phyloP scores from a whole-genome alignment of 1,284 basidiomycete species.

The Pholiota adiposa region DNA sequence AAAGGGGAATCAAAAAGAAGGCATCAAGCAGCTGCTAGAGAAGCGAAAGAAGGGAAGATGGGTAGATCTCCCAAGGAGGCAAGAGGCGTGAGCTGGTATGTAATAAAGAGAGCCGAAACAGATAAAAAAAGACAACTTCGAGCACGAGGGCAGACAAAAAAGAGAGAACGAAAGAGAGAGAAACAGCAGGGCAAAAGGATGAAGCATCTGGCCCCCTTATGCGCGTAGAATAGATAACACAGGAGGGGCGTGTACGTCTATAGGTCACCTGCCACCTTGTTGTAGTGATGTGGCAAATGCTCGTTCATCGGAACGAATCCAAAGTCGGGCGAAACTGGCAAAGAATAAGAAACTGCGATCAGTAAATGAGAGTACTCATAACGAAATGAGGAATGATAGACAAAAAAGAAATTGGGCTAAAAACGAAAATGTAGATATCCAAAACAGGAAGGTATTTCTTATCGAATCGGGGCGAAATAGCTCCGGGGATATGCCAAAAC shows the following conservation, averaged over 20 bases:
- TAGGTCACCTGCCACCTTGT: constrained; percentile 59
- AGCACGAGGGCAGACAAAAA: constrained; percentile 5
- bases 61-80: constrained; percentile 1
- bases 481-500: constrained; percentile 5
- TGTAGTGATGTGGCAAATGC: constrained; percentile 64
- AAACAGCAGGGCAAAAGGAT: background rate
- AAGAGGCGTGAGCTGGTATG: background rate
- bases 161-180: background rate
- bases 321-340: constrained; percentile 81
- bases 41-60: constrained; percentile 1
- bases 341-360: constrained; percentile 34
- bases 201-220: background rate
- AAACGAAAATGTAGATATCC: background rate
- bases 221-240: background rate
- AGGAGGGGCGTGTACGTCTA: constrained; percentile 10
- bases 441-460: constrained; percentile 1
- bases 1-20: background rate
- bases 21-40: background rate
- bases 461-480: constrained; percentile 1
- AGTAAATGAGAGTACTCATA: constrained; percentile 37
- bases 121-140: background rate
- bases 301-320: constrained; percentile 79
- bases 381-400: constrained; percentile 9
- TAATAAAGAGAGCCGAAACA: constrained; percentile 2
- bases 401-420: constrained; percentile 9